Percentiles rank a stretch among this genome's conserved stretches.
Evolutionary conservation across 305 asterid species (phyloP).

Genomic region (Fraxinus albicans): DNA sequence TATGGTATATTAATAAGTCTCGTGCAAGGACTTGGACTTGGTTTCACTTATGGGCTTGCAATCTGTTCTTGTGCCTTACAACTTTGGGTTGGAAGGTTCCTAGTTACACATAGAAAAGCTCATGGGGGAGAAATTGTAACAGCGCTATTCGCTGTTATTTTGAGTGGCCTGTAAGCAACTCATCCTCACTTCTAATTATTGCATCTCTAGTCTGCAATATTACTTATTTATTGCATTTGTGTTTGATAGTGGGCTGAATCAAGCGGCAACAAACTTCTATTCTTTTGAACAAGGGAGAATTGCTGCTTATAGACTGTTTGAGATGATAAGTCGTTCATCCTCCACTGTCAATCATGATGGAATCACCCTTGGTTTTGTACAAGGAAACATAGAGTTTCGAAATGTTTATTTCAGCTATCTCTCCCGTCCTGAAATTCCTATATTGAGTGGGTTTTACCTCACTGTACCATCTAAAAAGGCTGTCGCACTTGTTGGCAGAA

Average conservation of each 20-base stretch:
- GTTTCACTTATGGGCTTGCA: slow-evolving; percentile 99
- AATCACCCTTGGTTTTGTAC: slow-evolving; percentile 76
- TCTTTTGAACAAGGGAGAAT: slow-evolving; percentile 99
- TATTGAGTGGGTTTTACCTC: slow-evolving; percentile 97
- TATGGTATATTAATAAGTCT: slow-evolving; percentile 98
- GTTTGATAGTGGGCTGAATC: slow-evolving; percentile 85
- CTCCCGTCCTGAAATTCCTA: slow-evolving; percentile 98
- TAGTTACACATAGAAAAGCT: slow-evolving; percentile 69
- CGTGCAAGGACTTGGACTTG: slow-evolving; percentile 99
- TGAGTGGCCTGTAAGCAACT: slow-evolving; percentile 98
- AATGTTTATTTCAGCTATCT: slow-evolving; percentile 97
- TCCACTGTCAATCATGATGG: slow-evolving; percentile 84
- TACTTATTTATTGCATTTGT: slow-evolving; percentile 25
- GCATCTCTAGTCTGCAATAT: slow-evolving; percentile 5
- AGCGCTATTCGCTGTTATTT: slow-evolving; percentile 89
- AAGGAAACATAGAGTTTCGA: slow-evolving; percentile 97
- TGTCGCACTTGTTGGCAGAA: slow-evolving; percentile 99
- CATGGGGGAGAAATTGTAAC: slow-evolving; percentile 94
- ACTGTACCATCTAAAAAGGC: slow-evolving; percentile 96
- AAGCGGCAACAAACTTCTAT: slow-evolving; percentile 99
- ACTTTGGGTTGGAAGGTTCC: slow-evolving; percentile 97
- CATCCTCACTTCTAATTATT: slow-evolving; percentile 25
- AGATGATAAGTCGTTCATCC: slow-evolving; percentile 97
- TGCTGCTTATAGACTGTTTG: slow-evolving; percentile 96
- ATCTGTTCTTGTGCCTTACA: slow-evolving; percentile 99